A percentile compares a stretch with the other conserved stretches of the same genome.
Conservation (phyloP, 2,329 filamentous ascomycete genomes). For the Chrysoporthe austroafricana region DNA sequence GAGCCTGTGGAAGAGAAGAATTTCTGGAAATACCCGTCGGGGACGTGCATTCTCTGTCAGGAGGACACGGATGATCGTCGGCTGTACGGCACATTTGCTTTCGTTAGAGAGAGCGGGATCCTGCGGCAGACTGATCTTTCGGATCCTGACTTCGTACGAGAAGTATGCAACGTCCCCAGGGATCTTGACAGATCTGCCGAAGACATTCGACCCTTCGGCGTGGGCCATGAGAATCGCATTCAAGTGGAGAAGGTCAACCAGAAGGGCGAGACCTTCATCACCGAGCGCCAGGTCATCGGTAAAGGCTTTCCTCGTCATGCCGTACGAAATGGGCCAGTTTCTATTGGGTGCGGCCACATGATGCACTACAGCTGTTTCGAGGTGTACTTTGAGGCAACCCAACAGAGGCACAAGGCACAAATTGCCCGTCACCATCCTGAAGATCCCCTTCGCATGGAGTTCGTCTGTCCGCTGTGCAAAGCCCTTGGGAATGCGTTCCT, state of each 20-base stretch:
- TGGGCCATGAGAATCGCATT: constrained; percentile 83
- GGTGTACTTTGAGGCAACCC: constrained; percentile 82
- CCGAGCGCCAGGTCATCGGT: constrained; percentile 81
- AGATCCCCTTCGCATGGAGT: constrained; percentile 76
- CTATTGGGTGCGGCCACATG: constrained; percentile 92
- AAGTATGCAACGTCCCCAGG: constrained; percentile 76
- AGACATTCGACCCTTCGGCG: constrained; percentile 82
- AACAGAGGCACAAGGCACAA: constrained; percentile 83
- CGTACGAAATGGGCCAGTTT: constrained; percentile 75
- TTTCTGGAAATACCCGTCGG: constrained; percentile 87
- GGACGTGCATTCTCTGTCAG: constrained; percentile 94
- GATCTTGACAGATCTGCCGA: constrained; percentile 88
- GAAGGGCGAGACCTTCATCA: constrained; percentile 70
- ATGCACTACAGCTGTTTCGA: constrained; percentile 99
- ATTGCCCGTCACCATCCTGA: constrained; percentile 95
- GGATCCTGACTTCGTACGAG: constrained; percentile 81
- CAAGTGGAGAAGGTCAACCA: constrained; percentile 76
- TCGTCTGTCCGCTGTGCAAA: constrained; percentile 96
- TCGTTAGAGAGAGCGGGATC: constrained; percentile 84
- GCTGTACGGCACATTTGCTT: constrained; percentile 90
- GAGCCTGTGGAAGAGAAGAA: constrained; percentile 68
- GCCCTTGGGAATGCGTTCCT: constrained; percentile 93
- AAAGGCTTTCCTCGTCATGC: constrained; percentile 80
- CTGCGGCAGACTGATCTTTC: constrained; percentile 83
- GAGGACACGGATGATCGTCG: constrained; percentile 90